Conservation (phyloP, 2,329 filamentous ascomycete genomes). For the Calonectria naviculata region DNA sequence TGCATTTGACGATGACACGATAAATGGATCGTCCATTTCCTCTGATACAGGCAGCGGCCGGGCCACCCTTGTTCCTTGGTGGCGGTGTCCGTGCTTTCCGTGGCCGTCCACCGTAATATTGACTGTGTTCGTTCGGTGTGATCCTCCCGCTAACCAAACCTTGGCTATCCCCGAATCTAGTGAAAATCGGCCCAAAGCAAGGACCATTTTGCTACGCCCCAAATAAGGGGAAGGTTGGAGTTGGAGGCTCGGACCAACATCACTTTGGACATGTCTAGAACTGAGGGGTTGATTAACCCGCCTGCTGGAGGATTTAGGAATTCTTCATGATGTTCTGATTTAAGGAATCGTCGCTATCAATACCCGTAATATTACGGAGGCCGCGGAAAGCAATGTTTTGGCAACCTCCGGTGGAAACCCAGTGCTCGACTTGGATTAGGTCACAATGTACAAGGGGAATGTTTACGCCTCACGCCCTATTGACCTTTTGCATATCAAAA, state of each 20-base stretch:
- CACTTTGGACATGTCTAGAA: no score
- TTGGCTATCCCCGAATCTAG: background rate
- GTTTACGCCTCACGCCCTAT: background rate
- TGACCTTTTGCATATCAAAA: background rate
- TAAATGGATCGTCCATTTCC: background rate
- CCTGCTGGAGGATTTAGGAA: background rate
- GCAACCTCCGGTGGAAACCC: background rate
- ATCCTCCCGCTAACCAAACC: background rate
- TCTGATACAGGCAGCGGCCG: background rate
- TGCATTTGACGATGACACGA: background rate
- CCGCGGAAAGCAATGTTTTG: background rate
- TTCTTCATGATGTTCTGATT: background rate
- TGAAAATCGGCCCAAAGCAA: background rate
- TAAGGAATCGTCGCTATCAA: background rate
- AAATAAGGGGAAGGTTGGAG: background rate
- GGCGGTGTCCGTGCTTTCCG: background rate
- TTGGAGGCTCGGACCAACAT: background rate
- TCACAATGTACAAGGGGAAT: background rate
- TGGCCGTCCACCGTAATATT: background rate
- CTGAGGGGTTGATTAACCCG: background rate
- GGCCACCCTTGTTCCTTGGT: background rate
- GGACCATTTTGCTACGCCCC: background rate
- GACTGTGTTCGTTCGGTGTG: background rate
- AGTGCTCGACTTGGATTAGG: background rate
- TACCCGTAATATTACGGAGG: background rate